Evolutionary conservation across 352 stramenopile genomes (phyloP).

Genomic region (Plasmopara muralis): DNA sequence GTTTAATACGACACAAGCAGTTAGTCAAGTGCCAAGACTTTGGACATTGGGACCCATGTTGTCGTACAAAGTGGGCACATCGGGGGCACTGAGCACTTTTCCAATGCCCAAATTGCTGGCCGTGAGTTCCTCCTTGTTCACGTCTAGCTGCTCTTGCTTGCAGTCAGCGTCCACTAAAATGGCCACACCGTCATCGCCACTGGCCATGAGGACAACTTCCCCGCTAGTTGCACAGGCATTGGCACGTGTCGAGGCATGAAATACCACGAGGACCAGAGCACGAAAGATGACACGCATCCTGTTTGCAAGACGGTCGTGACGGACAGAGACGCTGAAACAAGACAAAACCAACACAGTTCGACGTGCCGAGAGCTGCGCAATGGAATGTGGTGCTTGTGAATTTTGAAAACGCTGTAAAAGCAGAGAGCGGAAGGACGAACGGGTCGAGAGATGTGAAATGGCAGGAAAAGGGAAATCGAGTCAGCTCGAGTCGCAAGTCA

Average conservation of each 20-base stretch:
- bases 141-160: conserved; percentile 21
- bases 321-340: background rate
- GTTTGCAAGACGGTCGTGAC: background rate
- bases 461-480: conserved; percentile 17
- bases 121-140: conserved; percentile 30
- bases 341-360: conserved; percentile 2
- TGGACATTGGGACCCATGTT: too few relatives aligned
- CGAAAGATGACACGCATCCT: conserved; percentile 7
- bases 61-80: conserved; percentile 41
- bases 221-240: conserved; percentile 28
- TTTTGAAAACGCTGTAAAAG: conserved; percentile 7
- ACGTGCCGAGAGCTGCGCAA: conserved; percentile 5
- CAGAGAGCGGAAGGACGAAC: conserved; percentile 1
- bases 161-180: conserved; percentile 36
- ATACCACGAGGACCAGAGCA: conserved; percentile 1
- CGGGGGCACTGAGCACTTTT: conserved; percentile 37
- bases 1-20: background rate
- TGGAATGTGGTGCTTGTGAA: conserved; percentile 5
- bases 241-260: conserved; percentile 8
- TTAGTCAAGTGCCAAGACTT: background rate
- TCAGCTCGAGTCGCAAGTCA: background rate
- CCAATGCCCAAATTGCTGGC: conserved; percentile 40
- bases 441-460: conserved; percentile 2
- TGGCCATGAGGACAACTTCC: conserved; percentile 35
- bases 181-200: conserved; percentile 20